phyloP scores from a whole-genome alignment of 1,284 basidiomycete genomes.

The Leccinum solheimii region DNA sequence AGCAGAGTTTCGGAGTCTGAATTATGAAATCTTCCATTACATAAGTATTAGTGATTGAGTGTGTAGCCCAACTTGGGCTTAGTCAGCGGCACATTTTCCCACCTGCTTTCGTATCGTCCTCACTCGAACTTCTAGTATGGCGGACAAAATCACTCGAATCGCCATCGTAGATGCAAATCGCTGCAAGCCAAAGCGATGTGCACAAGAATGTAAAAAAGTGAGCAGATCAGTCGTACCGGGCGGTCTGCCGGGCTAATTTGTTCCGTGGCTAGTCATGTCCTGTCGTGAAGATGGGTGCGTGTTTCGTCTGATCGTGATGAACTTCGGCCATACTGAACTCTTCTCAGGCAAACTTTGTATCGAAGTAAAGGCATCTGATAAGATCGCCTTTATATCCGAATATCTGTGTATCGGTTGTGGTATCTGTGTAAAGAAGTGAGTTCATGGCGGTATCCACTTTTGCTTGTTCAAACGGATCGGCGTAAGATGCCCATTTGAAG shows the following conservation, averaged over 20 bases:
- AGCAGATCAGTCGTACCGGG: slow-evolving; percentile 6
- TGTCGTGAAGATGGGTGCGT: slow-evolving; percentile 88
- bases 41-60: too few species aligned
- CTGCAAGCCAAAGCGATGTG: slow-evolving; percentile 59
- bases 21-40: too few species aligned
- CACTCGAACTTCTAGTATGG: slow-evolving; percentile 44
- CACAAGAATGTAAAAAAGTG: slow-evolving; percentile 91
- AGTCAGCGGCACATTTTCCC: background rate
- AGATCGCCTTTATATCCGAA: slow-evolving; percentile 82
- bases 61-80: background rate
- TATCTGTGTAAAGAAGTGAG: slow-evolving; percentile 78
- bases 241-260: slow-evolving; percentile 11
- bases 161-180: background rate
- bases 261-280: slow-evolving; percentile 77
- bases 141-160: slow-evolving; percentile 90
- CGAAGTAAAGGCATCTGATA: slow-evolving; percentile 90
- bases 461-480: slow-evolving; percentile 5
- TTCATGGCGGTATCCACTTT: slow-evolving; percentile 14
- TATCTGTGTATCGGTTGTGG: slow-evolving; percentile 96
- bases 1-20: background rate
- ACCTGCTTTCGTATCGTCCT: background rate
- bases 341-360: slow-evolving; percentile 89
- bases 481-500: background rate
- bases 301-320: slow-evolving; percentile 16
- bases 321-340: background rate